These are phyloP conservation scores for Xylaria sp. DNA, from an alignment of 2,329 filamentous ascomycete genomes.

Conservation along the genomic window DNA sequence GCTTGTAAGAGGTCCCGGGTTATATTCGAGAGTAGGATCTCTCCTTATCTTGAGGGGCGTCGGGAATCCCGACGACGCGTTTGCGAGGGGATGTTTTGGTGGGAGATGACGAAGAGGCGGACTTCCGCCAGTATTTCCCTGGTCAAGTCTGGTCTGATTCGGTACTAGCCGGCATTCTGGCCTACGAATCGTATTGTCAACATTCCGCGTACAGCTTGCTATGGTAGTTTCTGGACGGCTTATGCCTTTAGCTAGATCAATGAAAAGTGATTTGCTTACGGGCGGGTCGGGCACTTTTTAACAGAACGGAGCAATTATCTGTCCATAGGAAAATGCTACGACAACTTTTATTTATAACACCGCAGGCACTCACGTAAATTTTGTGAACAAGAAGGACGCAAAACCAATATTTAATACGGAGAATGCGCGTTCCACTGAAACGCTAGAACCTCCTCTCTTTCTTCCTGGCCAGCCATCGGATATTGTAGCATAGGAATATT, in stretches of 20 bases:
- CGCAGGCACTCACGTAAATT: too few species aligned
- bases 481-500: background rate
- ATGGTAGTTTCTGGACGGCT: too few species aligned
- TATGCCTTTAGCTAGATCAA: background rate
- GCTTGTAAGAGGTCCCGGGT: constrained; percentile 39
- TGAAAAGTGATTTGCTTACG: constrained; percentile 21
- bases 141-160: background rate
- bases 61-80: background rate
- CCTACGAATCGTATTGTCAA: too few species aligned
- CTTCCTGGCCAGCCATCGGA: background rate
- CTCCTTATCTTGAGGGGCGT: background rate
- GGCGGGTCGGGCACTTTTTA: constrained; percentile 1
- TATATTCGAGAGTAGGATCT: too few species aligned
- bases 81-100: background rate
- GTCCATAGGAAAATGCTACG: constrained; percentile 9
- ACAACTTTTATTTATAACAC: too few species aligned
- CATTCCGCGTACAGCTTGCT: too few species aligned
- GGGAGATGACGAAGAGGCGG: background rate
- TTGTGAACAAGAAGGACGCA: too few species aligned
- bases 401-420: background rate
- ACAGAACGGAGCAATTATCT: constrained; percentile 17
- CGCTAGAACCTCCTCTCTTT: background rate
- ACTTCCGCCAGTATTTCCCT: background rate
- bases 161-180: too few species aligned
- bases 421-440: background rate